Evolutionary conservation across 1,284 basidiomycete species (phyloP), one percentile per base, ranked within the genome.

Genomic region (Neonothopanus nambi): DNA sequence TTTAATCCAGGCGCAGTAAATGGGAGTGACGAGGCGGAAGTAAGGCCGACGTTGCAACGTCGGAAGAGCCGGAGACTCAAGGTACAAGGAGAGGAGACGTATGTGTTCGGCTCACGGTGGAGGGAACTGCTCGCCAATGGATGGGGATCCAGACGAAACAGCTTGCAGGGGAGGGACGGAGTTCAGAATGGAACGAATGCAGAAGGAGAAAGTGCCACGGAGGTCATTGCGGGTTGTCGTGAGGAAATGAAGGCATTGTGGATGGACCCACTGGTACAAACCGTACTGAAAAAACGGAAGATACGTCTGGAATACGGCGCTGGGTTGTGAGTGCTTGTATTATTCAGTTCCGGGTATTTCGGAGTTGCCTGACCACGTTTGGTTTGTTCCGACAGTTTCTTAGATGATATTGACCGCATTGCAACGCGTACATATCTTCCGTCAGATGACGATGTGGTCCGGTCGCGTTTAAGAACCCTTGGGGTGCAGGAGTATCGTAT

Each of bases 401-500:
- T 72, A 21, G 59, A 66, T 48, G 73, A 76, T 47, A 57, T 94
- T 41, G 78, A 83, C 41, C 81, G 91, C 37, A 89, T 95, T 67
- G 78, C 88, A 1, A 69, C 79, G 12, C 75, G 78, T 15, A 73
- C 77, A 59, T 95, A 92, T 66, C 72, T 90, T 60, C 93, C 93
- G 0, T 85, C 85, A 0, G 93, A 95, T 63, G 88, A 93, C 65
- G 93, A 95, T 63, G 89, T 95, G 57, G 76, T 95, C 6, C 82
- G 91, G 24, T 90, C 90, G 3, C 85, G 92, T 61, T 83, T 95
- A 58, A 92, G 93, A 70, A 94, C 93, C 3, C 85, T 91, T 0
- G 93, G 73, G 12, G 73, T 81, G 0, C 78, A 80, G 51, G 78
- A 80, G 55, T 69, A 80, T 45, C 67, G 69, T 6, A 65, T 79